Evolutionary conservation across 106 monocot species (phyloP).

Genomic region (Phalaenopsis equestris): DNA sequence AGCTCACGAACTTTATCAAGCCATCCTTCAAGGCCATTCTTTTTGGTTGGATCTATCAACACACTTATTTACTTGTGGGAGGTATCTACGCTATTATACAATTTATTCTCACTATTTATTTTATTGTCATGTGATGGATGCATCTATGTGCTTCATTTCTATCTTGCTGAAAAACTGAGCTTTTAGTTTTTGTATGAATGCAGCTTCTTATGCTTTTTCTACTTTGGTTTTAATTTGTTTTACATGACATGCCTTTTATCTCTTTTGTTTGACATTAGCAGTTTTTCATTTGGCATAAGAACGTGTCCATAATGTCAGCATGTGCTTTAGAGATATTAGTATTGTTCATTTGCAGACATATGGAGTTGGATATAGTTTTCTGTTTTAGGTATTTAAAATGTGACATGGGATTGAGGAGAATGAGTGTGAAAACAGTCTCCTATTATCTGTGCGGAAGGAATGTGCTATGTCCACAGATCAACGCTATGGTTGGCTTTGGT

Average conservation of each 20-base stretch:
- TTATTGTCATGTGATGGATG: background rate
- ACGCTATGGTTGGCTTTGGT: no score
- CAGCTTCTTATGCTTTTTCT: background rate
- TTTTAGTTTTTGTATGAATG: background rate
- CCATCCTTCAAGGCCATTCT: constrained; percentile 78
- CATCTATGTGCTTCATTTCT: background rate
- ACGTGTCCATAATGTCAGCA: background rate
- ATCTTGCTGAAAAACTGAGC: background rate
- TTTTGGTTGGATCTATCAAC: constrained; percentile 82
- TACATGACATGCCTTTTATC: background rate
- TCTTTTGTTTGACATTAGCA: background rate
- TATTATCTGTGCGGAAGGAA: no score
- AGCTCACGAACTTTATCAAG: constrained; percentile 53
- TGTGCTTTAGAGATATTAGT: background rate
- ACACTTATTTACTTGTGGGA: constrained; percentile 95
- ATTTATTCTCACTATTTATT: background rate
- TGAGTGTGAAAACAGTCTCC: no score
- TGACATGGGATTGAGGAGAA: no score
- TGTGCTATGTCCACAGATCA: no score
- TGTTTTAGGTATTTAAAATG: no score
- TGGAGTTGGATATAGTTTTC: no score
- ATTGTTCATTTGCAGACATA: no score
- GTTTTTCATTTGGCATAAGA: background rate
- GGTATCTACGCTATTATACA: constrained; percentile 29
- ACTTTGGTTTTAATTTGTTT: background rate